Evolutionary conservation across 768 basidiomycete genomes (phyloP).

Genomic region (Aureoboletus auriporus): DNA sequence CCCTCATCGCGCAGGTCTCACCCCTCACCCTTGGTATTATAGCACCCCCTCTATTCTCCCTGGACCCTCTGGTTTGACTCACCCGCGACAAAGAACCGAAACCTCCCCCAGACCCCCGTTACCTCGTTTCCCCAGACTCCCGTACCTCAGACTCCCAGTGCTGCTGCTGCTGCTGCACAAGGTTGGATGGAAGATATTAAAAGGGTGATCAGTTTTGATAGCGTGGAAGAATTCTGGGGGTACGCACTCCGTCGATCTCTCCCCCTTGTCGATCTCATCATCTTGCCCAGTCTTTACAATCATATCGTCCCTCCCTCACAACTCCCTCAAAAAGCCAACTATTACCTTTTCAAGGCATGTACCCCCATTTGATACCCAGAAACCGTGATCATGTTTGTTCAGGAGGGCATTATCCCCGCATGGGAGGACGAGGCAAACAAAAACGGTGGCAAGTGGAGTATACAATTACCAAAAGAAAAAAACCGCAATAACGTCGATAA

Average conservation of each 20-base stretch:
- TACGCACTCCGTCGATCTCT: constrained; percentile 32
- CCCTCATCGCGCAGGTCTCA: not conserved
- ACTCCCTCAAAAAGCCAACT: constrained; percentile 95
- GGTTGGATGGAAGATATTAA: constrained; percentile 99
- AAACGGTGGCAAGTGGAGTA: constrained; percentile 97
- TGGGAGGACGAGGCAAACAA: constrained; percentile 99
- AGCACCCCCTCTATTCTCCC: constrained; percentile 92
- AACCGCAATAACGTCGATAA: constrained; percentile 79
- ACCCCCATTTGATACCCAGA: not conserved
- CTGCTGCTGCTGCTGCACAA: constrained; percentile 61
- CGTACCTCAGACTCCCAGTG: constrained; percentile 66
- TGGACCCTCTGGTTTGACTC: constrained; percentile 99
- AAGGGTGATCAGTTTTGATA: constrained; percentile 91
- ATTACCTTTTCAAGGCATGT: constrained; percentile 95
- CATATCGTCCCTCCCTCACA: constrained; percentile 95
- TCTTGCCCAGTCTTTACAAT: constrained; percentile 71
- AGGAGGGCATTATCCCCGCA: constrained; percentile 95
- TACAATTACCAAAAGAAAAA: constrained; percentile 96
- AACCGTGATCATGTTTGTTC: constrained; percentile 7
- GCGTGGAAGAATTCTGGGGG: constrained; percentile 99
- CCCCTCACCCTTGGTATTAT: constrained; percentile 5
- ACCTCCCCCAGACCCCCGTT: constrained; percentile 79
- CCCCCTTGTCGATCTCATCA: constrained; percentile 8
- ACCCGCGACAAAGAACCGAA: constrained; percentile 84
- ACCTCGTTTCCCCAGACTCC: constrained; percentile 78